Percentiles rank a stretch among this genome's conserved stretches.
These are phyloP conservation scores for Acanthamoeba healyi DNA, from an alignment of 208 protist genomes.

Conservation along the genomic window DNA sequence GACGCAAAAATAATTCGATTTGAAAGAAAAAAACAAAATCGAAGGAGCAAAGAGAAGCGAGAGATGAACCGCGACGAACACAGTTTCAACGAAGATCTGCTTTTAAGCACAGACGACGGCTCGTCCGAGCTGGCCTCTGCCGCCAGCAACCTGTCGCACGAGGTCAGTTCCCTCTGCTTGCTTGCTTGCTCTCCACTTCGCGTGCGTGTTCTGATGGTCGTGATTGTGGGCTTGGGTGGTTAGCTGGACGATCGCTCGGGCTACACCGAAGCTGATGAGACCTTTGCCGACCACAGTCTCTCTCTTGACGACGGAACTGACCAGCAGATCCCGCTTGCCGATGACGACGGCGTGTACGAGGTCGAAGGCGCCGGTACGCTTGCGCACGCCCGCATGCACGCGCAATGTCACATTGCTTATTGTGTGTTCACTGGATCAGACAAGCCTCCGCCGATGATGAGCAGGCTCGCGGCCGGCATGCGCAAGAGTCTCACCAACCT, in stretches of 20 bases:
- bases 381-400: background rate
- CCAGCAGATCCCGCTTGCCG: constrained; percentile 2
- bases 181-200: background rate
- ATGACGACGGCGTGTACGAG: constrained; percentile 2
- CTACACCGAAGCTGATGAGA: constrained; percentile 19
- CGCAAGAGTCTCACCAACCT: constrained; percentile 52
- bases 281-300: background rate
- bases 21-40: background rate
- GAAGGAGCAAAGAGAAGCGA: background rate
- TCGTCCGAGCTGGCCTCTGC: constrained; percentile 8
- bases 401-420: background rate
- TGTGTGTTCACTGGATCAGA: background rate
- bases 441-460: constrained; percentile 13
- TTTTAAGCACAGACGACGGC: constrained; percentile 6
- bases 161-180: background rate
- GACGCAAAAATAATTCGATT: no score
- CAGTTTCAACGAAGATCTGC: background rate
- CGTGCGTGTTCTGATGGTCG: background rate
- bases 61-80: constrained; percentile 57
- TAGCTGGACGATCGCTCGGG: constrained; percentile 6
- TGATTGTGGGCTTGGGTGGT: background rate
- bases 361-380: background rate
- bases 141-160: constrained; percentile 27
- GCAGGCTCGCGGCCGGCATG: constrained; percentile 10
- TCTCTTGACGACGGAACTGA: background rate